phyloP scores from a whole-genome alignment of 768 basidiomycete genomes.

The Lentinula raphanica region DNA sequence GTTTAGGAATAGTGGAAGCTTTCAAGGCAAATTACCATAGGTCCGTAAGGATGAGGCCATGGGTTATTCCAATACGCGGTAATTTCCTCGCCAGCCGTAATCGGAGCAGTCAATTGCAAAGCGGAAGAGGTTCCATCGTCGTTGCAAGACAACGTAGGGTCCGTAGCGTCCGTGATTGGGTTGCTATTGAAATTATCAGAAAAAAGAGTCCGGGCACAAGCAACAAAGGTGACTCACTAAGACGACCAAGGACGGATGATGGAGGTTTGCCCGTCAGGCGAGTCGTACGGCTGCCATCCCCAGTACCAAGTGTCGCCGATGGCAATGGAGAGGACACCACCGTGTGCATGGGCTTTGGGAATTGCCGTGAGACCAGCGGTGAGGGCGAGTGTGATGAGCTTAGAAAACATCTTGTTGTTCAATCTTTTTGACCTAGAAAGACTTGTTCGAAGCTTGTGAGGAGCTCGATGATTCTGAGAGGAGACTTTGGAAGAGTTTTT shows the following conservation, averaged over 20 bases:
- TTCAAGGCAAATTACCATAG: background rate
- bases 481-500: background rate
- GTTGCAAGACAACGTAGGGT: slow-evolving; percentile 37
- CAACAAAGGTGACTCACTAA: slow-evolving; percentile 26
- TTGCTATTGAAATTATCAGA: slow-evolving; percentile 22
- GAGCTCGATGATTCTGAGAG: background rate
- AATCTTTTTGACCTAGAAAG: background rate
- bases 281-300: slow-evolving; percentile 41
- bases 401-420: slow-evolving; percentile 3
- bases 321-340: slow-evolving; percentile 37
- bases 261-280: slow-evolving; percentile 33
- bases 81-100: slow-evolving; percentile 35
- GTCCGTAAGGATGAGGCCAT: slow-evolving; percentile 22
- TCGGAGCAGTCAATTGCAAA: slow-evolving; percentile 37
- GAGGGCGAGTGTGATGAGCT: slow-evolving; percentile 17
- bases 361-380: slow-evolving; percentile 18
- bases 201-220: background rate
- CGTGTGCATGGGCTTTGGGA: slow-evolving; percentile 33
- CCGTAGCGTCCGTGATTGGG: slow-evolving; percentile 34
- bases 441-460: background rate
- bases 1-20: too few species aligned
- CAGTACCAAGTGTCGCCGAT: slow-evolving; percentile 34
- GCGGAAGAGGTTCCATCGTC: slow-evolving; percentile 36
- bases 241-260: slow-evolving; percentile 41
- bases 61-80: slow-evolving; percentile 41